Base-by-base conservation (phyloP, 1,284 basidiomycete genomes). In the Ustilago loliicola region DNA sequence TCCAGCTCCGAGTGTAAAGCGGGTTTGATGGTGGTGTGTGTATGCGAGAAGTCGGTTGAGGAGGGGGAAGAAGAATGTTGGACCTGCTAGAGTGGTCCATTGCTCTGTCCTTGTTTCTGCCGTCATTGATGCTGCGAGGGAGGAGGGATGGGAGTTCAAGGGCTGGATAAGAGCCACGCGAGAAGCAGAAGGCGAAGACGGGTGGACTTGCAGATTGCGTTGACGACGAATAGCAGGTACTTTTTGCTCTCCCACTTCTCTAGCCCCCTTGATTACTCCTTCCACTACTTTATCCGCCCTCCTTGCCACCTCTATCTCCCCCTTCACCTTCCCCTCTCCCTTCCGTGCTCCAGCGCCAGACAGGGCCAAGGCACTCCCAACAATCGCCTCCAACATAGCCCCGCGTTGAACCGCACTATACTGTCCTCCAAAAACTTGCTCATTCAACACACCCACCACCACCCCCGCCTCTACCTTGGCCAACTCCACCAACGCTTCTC, bases 381-480 rank as follows among this genome's bases (percentile, higher is more conserved):
- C 94, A 1, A 99, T 88, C 0, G 94, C 92, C 61, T 93, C 94
- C 34, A 98, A 89, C 83, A 96, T 94, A 6, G 91, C 90, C 70
- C 91, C 92, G 13, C 95, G 91, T 82, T 98, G 95, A 25, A 91
- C 90, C 5, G 91, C 90, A 0, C 95, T 95, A 86, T 96, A 98
- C 79, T 96, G 93, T 57, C 93, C 92, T 70, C 92, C 91, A 88
- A 98, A 98, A 86, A 95, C 94, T 82, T 97, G 94, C 84, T 98
- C 94, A 52, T 93, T 91, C n/a, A 85, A 34, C 57, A 45, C 90
- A 93, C 86, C 86, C 1, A 93, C 91, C 45, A 92, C 91, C 68
- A 91, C 90, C 32, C 88, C 88, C 1, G 96, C 95, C 70, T 91
- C 91, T 61, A 93, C 94, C 1, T 90, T 90, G 0, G 96, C 91